A percentile compares a stretch with the other conserved stretches of the same genome.
Conservation (phyloP, 2,329 filamentous ascomycete genomes). For the Bipolaris victoriae region DNA sequence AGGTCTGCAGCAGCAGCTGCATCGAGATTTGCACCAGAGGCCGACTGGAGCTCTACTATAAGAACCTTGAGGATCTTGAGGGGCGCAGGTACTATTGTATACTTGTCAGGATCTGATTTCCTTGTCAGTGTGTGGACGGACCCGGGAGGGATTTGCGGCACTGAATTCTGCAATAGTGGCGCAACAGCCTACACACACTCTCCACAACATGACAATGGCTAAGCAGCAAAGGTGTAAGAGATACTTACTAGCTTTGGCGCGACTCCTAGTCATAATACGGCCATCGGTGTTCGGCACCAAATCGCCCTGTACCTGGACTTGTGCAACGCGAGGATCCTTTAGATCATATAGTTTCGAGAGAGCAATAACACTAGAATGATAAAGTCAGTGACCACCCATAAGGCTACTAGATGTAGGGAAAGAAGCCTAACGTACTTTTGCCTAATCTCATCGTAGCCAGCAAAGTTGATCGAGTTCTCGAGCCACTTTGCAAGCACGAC, state of each 20-base stretch:
- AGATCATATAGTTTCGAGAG: slow-evolving; percentile 89
- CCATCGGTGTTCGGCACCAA: slow-evolving; percentile 75
- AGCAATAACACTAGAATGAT: slow-evolving; percentile 74
- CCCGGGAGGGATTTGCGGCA: background rate
- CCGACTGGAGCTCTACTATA: slow-evolving; percentile 86
- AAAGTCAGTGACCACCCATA: slow-evolving; percentile 18
- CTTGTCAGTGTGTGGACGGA: slow-evolving; percentile 21
- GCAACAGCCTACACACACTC: background rate
- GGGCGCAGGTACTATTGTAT: slow-evolving; percentile 82
- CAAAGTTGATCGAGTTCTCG: slow-evolving; percentile 95
- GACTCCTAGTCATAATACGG: slow-evolving; percentile 91
- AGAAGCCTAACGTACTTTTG: slow-evolving; percentile 72
- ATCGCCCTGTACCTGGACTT: slow-evolving; percentile 89
- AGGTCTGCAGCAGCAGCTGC: slow-evolving; percentile 65
- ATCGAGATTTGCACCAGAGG: slow-evolving; percentile 69
- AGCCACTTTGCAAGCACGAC: slow-evolving; percentile 95
- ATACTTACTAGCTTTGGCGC: slow-evolving; percentile 76
- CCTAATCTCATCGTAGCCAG: slow-evolving; percentile 96
- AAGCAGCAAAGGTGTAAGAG: background rate
- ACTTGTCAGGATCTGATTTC: slow-evolving; percentile 78
- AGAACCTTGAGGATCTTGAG: slow-evolving; percentile 97
- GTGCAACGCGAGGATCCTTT: slow-evolving; percentile 77
- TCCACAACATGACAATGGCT: slow-evolving; percentile 4
- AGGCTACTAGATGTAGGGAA: background rate
- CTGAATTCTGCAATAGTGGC: background rate